Evolutionary conservation across 305 asterid species (phyloP).

Genomic region (Ilex paraguariensis): DNA sequence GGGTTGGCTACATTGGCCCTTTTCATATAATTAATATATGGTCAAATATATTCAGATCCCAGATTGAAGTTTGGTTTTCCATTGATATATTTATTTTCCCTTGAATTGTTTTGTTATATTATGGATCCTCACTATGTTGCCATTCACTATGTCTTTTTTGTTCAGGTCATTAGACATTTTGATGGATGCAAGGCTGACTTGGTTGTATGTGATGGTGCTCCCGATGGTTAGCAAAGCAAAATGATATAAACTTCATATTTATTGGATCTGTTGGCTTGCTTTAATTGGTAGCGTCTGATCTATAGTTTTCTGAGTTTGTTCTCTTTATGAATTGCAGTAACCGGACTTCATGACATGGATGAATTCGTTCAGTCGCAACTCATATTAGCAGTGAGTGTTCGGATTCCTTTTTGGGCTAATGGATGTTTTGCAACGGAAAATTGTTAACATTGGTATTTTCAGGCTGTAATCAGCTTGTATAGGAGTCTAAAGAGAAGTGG

Average conservation of each 20-base stretch:
- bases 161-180: slow-evolving; percentile 91
- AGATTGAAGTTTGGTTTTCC: background rate
- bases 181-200: slow-evolving; percentile 99
- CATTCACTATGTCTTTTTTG: slow-evolving; percentile 2
- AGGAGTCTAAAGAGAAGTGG: no score
- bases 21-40: slow-evolving; percentile 2
- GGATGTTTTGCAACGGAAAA: background rate
- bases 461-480: no score
- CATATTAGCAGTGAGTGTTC: slow-evolving; percentile 75
- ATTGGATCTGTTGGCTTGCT: background rate
- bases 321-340: slow-evolving; percentile 50
- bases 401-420: slow-evolving; percentile 6
- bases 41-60: no score
- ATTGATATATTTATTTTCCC: slow-evolving; percentile 1
- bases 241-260: background rate
- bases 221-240: slow-evolving; percentile 67
- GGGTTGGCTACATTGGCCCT: background rate
- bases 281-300: slow-evolving; percentile 4
- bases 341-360: slow-evolving; percentile 98
- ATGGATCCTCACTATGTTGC: background rate
- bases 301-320: slow-evolving; percentile 6
- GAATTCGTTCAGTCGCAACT: slow-evolving; percentile 98
- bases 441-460: background rate
- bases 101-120: background rate
- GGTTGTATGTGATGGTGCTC: slow-evolving; percentile 99